Conservation (phyloP, 768 basidiomycete genomes). For the Suillus clintonianus region DNA sequence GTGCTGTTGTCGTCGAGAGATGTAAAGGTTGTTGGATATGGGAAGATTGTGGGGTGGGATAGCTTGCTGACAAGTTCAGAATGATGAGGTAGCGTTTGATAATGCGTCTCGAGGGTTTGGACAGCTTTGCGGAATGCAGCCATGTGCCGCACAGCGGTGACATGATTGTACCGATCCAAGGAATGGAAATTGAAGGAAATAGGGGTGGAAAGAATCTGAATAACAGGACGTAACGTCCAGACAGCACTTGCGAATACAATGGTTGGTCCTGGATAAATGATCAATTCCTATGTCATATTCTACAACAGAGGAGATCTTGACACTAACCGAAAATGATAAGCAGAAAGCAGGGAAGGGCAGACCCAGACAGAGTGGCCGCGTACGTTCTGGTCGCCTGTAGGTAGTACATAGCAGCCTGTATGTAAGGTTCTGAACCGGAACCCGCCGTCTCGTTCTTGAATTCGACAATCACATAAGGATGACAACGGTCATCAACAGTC, state of each 20-base stretch:
- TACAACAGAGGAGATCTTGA: conserved; percentile 1
- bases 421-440: conserved; percentile 22
- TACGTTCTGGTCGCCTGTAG: conserved; percentile 15
- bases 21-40: conserved; percentile 10
- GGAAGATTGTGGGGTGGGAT: neutral
- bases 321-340: conserved; percentile 23
- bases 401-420: conserved; percentile 25
- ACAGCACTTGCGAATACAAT: conserved; percentile 29
- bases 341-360: conserved; percentile 30
- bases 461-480: conserved; percentile 17
- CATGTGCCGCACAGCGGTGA: conserved; percentile 17
- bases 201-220: conserved; percentile 26
- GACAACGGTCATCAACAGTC: neutral
- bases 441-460: conserved; percentile 23
- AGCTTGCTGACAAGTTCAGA: neutral
- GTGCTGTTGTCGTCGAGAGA: conserved; percentile 6
- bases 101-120: conserved; percentile 22
- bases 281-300: neutral
- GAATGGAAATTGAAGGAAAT: conserved; percentile 25
- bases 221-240: conserved; percentile 21
- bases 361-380: conserved; percentile 7
- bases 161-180: conserved; percentile 13
- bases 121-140: conserved; percentile 28
- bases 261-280: conserved; percentile 20
- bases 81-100: conserved; percentile 15